These are phyloP conservation scores for Fusarium mangiferae DNA, from an alignment of 2,329 filamentous ascomycete genomes.

Conservation along the genomic window DNA sequence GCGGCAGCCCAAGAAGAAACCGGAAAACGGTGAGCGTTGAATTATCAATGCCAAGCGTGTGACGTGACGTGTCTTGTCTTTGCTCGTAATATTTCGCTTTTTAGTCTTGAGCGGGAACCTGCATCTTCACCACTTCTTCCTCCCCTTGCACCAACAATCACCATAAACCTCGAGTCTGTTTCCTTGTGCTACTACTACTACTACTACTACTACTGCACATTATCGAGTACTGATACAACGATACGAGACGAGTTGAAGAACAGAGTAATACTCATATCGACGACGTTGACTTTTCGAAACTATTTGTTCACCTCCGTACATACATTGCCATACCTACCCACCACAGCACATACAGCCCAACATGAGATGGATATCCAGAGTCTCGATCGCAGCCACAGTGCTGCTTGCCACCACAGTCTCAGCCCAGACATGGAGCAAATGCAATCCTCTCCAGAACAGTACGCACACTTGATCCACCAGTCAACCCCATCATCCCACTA, in stretches of 20 bases:
- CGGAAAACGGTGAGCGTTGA: constrained; percentile 20
- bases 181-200: neutral
- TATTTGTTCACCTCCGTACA: constrained; percentile 3
- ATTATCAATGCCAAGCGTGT: neutral
- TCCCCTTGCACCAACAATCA: neutral
- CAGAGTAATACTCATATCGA: neutral
- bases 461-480: constrained; percentile 25
- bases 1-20: constrained; percentile 12
- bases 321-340: constrained; percentile 1
- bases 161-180: neutral
- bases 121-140: constrained; percentile 1
- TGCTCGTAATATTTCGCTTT: constrained; percentile 10
- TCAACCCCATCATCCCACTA: neutral
- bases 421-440: constrained; percentile 55
- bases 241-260: neutral
- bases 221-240: neutral
- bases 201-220: neutral
- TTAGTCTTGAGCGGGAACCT: constrained; percentile 8
- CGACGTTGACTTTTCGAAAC: neutral
- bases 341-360: constrained; percentile 14
- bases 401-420: constrained; percentile 42
- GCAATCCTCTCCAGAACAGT: constrained; percentile 53
- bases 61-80: constrained; percentile 21
- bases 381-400: constrained; percentile 34
- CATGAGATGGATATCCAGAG: constrained; percentile 40